Conservation (phyloP, 2,329 filamentous ascomycete species). For the Monosporascus cannonballus region DNA sequence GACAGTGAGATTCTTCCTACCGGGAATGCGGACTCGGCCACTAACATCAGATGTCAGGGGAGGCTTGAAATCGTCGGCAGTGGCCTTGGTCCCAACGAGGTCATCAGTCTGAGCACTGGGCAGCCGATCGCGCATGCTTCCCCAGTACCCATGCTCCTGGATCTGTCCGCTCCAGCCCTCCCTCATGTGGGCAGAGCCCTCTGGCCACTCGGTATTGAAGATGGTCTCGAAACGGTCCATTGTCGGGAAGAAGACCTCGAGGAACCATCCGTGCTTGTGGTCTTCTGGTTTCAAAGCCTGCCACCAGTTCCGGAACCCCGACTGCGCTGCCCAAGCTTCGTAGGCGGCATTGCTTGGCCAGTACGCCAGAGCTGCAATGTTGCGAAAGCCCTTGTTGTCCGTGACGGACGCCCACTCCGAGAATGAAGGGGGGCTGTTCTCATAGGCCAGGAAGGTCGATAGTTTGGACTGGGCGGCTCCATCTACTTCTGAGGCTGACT, state of each 20-base stretch:
- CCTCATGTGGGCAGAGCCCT: constrained; percentile 36
- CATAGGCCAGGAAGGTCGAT: not conserved
- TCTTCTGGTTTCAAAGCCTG: constrained; percentile 17
- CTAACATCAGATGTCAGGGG: not conserved
- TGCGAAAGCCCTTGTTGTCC: constrained; percentile 26
- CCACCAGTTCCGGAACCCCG: constrained; percentile 35
- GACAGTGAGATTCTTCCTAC: constrained; percentile 34
- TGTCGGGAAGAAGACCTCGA: constrained; percentile 34
- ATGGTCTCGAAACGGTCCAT: constrained; percentile 38
- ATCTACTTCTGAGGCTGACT: not conserved
- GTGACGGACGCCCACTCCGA: constrained; percentile 28
- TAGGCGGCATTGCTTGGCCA: constrained; percentile 27
- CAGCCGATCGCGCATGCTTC: constrained; percentile 38
- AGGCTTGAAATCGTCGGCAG: too few species aligned
- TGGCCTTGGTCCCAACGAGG: constrained; percentile 22
- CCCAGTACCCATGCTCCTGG: constrained; percentile 39
- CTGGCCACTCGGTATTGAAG: constrained; percentile 30
- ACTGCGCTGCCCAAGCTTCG: constrained; percentile 25
- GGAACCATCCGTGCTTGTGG: constrained; percentile 32
- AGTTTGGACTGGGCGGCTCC: not conserved
- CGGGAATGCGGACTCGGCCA: constrained; percentile 22
- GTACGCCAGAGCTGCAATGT: constrained; percentile 31
- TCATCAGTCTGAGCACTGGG: constrained; percentile 31
- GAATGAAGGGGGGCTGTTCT: constrained; percentile 5
- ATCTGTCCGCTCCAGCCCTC: constrained; percentile 30